These are phyloP conservation scores for Spergularia bocconei DNA, from an alignment of 148 eudicot genomes.

Conservation along the genomic window DNA sequence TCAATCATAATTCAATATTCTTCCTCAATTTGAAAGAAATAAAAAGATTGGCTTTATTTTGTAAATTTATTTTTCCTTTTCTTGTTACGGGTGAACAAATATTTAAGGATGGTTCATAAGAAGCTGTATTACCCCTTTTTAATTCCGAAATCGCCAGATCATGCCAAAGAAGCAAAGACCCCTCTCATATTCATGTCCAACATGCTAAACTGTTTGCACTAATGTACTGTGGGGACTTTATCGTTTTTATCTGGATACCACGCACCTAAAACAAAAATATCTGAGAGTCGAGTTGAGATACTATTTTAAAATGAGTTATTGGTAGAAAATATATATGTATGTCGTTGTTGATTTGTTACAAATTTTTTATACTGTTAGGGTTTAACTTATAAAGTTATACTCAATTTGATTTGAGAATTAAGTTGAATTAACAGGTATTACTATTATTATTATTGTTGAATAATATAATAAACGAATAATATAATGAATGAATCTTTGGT, in stretches of 20 bases:
- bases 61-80: neutral
- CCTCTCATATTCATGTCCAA: neutral
- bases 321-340: too few species aligned
- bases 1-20: slow-evolving; percentile 22
- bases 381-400: too few species aligned
- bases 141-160: slow-evolving; percentile 1
- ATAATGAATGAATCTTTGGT: too few species aligned
- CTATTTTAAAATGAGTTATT: too few species aligned
- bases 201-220: slow-evolving; percentile 12
- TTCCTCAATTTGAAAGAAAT: neutral
- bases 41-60: neutral
- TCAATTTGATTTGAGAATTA: too few species aligned
- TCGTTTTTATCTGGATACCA: neutral
- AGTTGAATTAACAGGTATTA: too few species aligned
- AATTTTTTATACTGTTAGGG: too few species aligned
- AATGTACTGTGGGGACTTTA: slow-evolving; percentile 5
- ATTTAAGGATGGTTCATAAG: slow-evolving; percentile 16
- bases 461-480: too few species aligned
- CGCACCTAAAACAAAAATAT: too few species aligned
- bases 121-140: slow-evolving; percentile 22
- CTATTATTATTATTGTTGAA: too few species aligned
- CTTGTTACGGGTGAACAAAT: neutral
- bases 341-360: too few species aligned
- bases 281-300: too few species aligned
- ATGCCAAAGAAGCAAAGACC: neutral